Percentiles rank a stretch among this genome's conserved stretches.
Evolutionary conservation across 208 protist genomes (phyloP).

Genomic region (Polymyxa betae): DNA sequence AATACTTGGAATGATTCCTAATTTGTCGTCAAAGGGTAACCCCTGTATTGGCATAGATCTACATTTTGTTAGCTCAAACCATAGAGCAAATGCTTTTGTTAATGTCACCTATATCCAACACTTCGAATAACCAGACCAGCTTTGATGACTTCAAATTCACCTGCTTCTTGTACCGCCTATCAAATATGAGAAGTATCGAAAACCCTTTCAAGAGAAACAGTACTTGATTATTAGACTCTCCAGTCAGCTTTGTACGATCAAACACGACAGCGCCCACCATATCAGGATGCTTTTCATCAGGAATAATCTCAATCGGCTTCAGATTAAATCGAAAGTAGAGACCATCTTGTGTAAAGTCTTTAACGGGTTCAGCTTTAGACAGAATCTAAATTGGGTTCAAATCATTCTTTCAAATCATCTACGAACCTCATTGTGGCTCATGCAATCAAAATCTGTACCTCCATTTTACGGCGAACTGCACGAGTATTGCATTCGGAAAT

Average conservation of each 20-base stretch:
- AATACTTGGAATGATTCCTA: background rate
- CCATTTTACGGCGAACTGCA: slow-evolving; percentile 30
- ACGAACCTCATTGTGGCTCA: background rate
- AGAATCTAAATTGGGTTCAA: background rate
- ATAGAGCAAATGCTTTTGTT: background rate
- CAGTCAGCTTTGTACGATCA: background rate
- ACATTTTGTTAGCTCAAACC: background rate
- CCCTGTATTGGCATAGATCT: slow-evolving; percentile 15
- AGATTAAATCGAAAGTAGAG: slow-evolving; percentile 5
- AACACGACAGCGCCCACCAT: background rate
- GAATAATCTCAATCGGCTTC: slow-evolving; percentile 9
- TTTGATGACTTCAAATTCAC: slow-evolving; percentile 49
- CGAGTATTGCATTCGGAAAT: background rate
- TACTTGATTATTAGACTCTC: background rate
- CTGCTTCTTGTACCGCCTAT: background rate
- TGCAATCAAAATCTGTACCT: background rate
- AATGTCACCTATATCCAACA: background rate
- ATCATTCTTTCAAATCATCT: background rate
- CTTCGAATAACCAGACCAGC: slow-evolving; percentile 32
- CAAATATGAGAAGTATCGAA: background rate
- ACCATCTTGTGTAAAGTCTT: background rate
- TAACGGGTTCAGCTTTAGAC: background rate
- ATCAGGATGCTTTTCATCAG: background rate
- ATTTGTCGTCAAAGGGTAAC: background rate
- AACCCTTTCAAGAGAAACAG: background rate